Percentiles rank a stretch among this genome's conserved stretches.
Evolutionary conservation across 805 yeast genomes (phyloP).

Genomic region (Lachancea quebecensis): DNA sequence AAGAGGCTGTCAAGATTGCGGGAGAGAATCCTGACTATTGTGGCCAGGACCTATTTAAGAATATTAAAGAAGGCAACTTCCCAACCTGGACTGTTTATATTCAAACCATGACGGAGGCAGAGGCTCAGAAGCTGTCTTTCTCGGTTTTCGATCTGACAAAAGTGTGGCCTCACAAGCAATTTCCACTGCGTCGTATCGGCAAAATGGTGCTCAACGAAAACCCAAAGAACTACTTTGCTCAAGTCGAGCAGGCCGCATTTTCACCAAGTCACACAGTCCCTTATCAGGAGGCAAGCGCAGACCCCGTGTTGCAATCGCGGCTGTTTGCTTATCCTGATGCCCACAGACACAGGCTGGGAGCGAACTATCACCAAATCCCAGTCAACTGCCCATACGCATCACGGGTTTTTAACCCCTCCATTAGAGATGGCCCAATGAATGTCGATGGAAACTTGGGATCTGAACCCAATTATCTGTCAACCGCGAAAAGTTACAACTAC

Average conservation of each 20-base stretch:
- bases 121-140: slow-evolving; percentile 68
- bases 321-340: slow-evolving; percentile 80
- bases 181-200: slow-evolving; percentile 83
- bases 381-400: slow-evolving; percentile 73
- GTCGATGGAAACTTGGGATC: slow-evolving; percentile 67
- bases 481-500: slow-evolving; percentile 35
- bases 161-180: slow-evolving; percentile 84
- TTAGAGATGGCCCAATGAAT: slow-evolving; percentile 76
- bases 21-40: slow-evolving; percentile 81
- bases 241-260: slow-evolving; percentile 79
- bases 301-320: slow-evolving; percentile 78
- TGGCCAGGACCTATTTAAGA: slow-evolving; percentile 70
- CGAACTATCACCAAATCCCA: slow-evolving; percentile 79
- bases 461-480: slow-evolving; percentile 67
- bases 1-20: slow-evolving; percentile 59
- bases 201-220: slow-evolving; percentile 72
- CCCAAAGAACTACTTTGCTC: slow-evolving; percentile 83
- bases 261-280: slow-evolving; percentile 83
- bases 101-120: slow-evolving; percentile 79
- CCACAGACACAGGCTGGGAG: slow-evolving; percentile 70
- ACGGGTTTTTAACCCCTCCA: slow-evolving; percentile 55
- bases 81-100: slow-evolving; percentile 84
- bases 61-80: slow-evolving; percentile 67
- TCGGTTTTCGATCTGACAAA: slow-evolving; percentile 87
- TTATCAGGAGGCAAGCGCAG: slow-evolving; percentile 74